phyloP scores from a whole-genome alignment of 139 green algal species.

The Coelastrella sp. region DNA sequence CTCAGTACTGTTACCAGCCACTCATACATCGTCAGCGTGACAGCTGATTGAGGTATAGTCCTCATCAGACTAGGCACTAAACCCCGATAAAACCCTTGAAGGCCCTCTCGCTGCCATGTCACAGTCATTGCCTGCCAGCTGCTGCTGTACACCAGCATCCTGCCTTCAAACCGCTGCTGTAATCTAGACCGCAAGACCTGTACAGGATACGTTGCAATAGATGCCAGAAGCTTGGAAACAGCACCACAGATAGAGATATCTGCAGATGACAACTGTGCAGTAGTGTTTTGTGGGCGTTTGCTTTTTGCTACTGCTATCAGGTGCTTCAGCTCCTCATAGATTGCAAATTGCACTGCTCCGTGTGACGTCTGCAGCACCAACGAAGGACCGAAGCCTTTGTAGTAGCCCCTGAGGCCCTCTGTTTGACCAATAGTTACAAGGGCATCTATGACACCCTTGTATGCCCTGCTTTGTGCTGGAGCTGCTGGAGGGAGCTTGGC shows the following conservation, averaged over 20 bases:
- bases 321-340: conserved; percentile 95
- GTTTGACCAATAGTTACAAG: conserved; percentile 74
- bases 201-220: conserved; percentile 89
- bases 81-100: conserved; percentile 91
- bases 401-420: conserved; percentile 89
- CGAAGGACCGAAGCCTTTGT: conserved; percentile 89
- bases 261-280: conserved; percentile 48
- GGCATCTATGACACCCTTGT: conserved; percentile 80
- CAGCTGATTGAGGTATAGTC: conserved; percentile 87
- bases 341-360: conserved; percentile 95
- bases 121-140: conserved; percentile 54
- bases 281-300: too few species aligned
- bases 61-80: conserved; percentile 86
- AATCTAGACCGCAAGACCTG: conserved; percentile 84
- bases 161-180: conserved; percentile 86
- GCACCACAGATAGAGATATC: conserved; percentile 78
- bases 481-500: background rate
- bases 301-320: conserved; percentile 13
- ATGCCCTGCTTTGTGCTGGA: conserved; percentile 44
- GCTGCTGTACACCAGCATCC: conserved; percentile 48
- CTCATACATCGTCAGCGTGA: conserved; percentile 97
- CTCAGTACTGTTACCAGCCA: conserved; percentile 62
- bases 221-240: conserved; percentile 90
- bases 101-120: conserved; percentile 78
- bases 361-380: conserved; percentile 89